Conservation (phyloP, 768 basidiomycete genomes). For the Pleurotus cornucopiae region DNA sequence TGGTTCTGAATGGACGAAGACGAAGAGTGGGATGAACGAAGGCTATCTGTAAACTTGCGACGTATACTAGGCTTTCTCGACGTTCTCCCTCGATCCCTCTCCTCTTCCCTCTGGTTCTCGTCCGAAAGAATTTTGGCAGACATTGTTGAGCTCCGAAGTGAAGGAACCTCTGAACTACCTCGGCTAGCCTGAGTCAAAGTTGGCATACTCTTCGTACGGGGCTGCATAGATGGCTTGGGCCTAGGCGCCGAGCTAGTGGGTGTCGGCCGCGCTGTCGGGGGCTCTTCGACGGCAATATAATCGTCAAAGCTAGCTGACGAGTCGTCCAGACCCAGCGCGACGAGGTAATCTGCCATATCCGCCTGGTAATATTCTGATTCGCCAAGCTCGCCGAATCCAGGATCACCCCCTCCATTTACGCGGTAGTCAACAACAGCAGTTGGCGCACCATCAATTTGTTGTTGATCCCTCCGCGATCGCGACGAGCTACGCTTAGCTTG, state of each 20-base stretch:
- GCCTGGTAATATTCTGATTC: not conserved
- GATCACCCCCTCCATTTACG: not conserved
- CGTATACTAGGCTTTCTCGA: constrained; percentile 23
- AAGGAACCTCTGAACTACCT: constrained; percentile 11
- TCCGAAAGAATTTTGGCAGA: constrained; percentile 14
- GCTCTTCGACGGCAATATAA: constrained; percentile 12
- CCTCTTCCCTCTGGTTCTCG: constrained; percentile 15
- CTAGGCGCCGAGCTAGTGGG: constrained; percentile 10
- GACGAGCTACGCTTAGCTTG: constrained; percentile 5
- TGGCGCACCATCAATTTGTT: not conserved
- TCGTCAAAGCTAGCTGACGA: constrained; percentile 19
- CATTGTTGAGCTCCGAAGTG: constrained; percentile 15
- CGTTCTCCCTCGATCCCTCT: constrained; percentile 22
- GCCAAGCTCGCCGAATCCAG: not conserved
- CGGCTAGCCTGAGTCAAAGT: constrained; percentile 17
- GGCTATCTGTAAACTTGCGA: constrained; percentile 21
- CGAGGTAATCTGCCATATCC: not conserved
- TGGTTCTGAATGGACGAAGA: constrained; percentile 6
- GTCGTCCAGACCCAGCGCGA: not conserved
- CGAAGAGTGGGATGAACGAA: constrained; percentile 15
- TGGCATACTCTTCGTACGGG: constrained; percentile 53
- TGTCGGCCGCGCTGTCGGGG: not conserved
- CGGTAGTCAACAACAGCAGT: not conserved
- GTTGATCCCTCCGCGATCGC: not conserved
- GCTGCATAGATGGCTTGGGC: constrained; percentile 18